Conservation (phyloP, 192 early-diverging fungal genomes). For the Obelidium mucronatum region DNA sequence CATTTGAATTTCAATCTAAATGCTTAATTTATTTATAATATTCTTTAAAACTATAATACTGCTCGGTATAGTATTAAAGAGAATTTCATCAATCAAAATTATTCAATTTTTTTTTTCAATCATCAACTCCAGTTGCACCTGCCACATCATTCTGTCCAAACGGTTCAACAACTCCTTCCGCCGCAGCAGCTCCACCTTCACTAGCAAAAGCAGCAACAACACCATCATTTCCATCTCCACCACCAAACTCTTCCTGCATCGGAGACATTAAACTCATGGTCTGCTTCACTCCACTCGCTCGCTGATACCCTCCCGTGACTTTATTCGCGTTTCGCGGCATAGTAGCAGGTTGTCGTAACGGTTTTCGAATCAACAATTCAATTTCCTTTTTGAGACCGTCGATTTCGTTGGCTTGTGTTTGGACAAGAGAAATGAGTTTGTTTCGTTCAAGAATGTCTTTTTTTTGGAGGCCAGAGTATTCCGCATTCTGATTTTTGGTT, state of each 20-base stretch:
- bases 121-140: too few relatives aligned
- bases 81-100: too few relatives aligned
- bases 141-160: constrained; percentile 3
- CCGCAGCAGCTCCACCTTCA: not conserved
- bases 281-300: constrained; percentile 29
- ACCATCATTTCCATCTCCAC: not conserved
- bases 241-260: not conserved
- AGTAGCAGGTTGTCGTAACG: constrained; percentile 25
- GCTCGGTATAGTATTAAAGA: too few relatives aligned
- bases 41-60: too few relatives aligned
- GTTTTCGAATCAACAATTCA: constrained; percentile 61
- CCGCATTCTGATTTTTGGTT: constrained; percentile 49
- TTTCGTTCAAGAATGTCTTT: constrained; percentile 59
- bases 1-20: too few relatives aligned
- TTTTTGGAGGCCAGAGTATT: constrained; percentile 57
- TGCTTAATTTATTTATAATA: not conserved
- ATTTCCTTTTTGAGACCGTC: constrained; percentile 60
- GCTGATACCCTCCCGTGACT: not conserved
- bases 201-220: not conserved
- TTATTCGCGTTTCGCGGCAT: constrained; percentile 16
- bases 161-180: not conserved
- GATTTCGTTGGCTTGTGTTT: constrained; percentile 59
- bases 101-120: too few relatives aligned
- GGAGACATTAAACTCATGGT: not conserved
- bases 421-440: constrained; percentile 56